Evolutionary conservation across 106 monocot genomes (phyloP).

Genomic region (Acorus gramineus): DNA sequence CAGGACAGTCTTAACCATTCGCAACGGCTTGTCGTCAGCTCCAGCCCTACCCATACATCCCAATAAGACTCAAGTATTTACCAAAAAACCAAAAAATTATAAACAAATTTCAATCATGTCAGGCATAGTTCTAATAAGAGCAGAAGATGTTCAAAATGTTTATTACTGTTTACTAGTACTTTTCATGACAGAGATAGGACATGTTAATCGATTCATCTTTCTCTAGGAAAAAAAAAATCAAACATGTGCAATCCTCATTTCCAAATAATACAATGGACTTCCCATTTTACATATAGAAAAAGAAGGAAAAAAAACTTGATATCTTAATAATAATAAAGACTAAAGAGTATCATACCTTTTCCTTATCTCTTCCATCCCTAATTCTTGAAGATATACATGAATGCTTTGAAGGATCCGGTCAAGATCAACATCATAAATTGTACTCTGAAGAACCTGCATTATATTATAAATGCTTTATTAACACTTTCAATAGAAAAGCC

Average conservation of each 20-base stretch:
- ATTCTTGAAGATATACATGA: conserved; percentile 95
- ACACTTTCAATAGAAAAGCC: too few relatives aligned
- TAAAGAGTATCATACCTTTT: conserved; percentile 41
- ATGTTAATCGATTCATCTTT: too few relatives aligned
- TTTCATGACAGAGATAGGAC: too few relatives aligned
- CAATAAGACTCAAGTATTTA: too few relatives aligned
- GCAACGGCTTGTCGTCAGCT: conserved; percentile 92
- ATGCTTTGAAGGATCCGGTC: conserved; percentile 94
- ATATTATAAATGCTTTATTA: too few relatives aligned
- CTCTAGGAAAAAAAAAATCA: too few relatives aligned
- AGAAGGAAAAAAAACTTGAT: not conserved
- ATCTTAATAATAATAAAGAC: not conserved
- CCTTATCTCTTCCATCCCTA: conserved; percentile 98
- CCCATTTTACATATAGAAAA: conserved; percentile 1
- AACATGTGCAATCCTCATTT: not conserved
- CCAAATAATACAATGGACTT: conserved; percentile 4
- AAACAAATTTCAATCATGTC: too few relatives aligned
- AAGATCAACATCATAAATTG: conserved; percentile 93
- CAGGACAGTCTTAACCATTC: conserved; percentile 99
- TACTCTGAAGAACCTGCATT: conserved; percentile 73
- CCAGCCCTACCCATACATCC: conserved; percentile 45
- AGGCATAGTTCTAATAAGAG: too few relatives aligned
- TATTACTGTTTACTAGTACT: too few relatives aligned
- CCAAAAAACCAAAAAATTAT: too few relatives aligned
- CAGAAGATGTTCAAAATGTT: too few relatives aligned